Percentiles rank a stretch among this genome's conserved stretches.
Conservation (phyloP, 768 basidiomycete species). For the Suillus bovinus region DNA sequence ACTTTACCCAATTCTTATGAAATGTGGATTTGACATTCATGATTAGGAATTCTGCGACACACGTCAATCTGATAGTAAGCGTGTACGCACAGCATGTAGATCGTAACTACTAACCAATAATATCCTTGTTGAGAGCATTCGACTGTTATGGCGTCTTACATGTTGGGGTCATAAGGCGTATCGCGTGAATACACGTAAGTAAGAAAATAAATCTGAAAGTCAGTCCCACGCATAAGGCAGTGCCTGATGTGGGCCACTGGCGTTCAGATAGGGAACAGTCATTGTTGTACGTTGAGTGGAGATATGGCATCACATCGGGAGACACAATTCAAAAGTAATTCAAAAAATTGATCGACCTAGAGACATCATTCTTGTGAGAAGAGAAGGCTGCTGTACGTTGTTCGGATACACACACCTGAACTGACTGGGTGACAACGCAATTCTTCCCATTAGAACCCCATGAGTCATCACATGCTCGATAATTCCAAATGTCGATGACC, state of each 20-base stretch:
- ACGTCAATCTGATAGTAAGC: neutral
- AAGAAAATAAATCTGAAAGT: neutral
- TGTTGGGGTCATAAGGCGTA: neutral
- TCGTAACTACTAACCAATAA: neutral
- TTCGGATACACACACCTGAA: conserved; percentile 51
- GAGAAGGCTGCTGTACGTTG: neutral
- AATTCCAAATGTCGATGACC: conserved; percentile 75
- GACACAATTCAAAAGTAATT: conserved; percentile 62
- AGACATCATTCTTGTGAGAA: conserved; percentile 6
- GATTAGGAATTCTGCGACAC: neutral
- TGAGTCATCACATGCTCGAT: conserved; percentile 53
- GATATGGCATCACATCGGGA: conserved; percentile 57
- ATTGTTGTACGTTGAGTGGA: conserved; percentile 51
- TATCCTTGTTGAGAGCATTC: neutral
- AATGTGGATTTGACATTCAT: neutral
- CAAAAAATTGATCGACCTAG: conserved; percentile 67
- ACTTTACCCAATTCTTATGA: neutral
- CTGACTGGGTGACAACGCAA: conserved; percentile 63
- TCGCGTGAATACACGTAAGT: neutral
- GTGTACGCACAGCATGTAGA: neutral
- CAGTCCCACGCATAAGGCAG: neutral
- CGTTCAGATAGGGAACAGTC: neutral
- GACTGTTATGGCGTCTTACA: neutral
- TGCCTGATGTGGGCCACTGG: neutral
- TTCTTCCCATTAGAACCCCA: conserved; percentile 81